phyloP scores from a whole-genome alignment of 139 green algal genomes.

The Picochlorum sp. region DNA sequence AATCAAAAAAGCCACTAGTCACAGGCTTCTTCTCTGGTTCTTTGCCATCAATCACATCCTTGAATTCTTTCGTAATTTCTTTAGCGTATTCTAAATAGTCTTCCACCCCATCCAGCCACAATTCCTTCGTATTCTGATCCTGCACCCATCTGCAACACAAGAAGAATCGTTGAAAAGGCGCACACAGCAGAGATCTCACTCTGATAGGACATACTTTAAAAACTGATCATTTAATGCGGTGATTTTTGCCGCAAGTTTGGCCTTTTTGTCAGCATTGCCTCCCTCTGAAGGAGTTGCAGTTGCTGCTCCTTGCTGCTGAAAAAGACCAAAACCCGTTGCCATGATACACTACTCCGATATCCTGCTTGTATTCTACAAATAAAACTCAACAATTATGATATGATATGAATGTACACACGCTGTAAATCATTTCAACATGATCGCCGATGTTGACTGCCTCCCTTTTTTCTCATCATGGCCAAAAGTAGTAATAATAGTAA shows the following conservation, averaged over 20 bases:
- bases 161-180: not conserved
- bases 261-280: constrained; percentile 11
- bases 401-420: too few relatives aligned
- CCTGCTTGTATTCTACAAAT: too few relatives aligned
- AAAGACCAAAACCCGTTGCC: too few relatives aligned
- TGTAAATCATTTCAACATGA: too few relatives aligned
- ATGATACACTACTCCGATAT: too few relatives aligned
- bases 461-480: too few relatives aligned
- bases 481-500: too few relatives aligned
- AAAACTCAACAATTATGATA: too few relatives aligned
- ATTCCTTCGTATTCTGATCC: constrained; percentile 11
- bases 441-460: too few relatives aligned
- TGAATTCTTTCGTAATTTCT: constrained; percentile 32
- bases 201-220: constrained; percentile 8
- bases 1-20: not conserved
- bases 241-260: constrained; percentile 15
- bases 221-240: constrained; percentile 30
- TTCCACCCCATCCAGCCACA: constrained; percentile 40
- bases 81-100: constrained; percentile 40
- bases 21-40: not conserved
- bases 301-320: too few relatives aligned
- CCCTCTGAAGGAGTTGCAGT: too few relatives aligned
- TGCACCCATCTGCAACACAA: constrained; percentile 30
- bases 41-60: constrained; percentile 32
- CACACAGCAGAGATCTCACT: not conserved